Evolutionary conservation across 1,284 basidiomycete genomes (phyloP).

Genomic region (Gomphus bonarii): DNA sequence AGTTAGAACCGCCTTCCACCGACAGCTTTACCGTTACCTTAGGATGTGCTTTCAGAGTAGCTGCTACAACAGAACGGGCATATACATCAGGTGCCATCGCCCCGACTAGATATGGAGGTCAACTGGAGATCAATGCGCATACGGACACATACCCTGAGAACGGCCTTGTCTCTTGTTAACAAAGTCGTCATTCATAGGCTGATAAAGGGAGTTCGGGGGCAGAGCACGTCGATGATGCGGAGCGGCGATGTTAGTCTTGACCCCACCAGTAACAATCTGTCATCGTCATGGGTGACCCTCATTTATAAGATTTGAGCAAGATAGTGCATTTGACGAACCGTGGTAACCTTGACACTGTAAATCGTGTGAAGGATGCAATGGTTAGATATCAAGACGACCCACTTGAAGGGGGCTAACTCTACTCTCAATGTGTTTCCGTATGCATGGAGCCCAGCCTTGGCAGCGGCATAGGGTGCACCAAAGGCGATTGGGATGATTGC

Average conservation of each 20-base stretch:
- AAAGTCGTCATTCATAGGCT: constrained; percentile 18
- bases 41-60: constrained; percentile 17
- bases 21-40: neutral
- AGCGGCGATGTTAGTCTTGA: constrained; percentile 20
- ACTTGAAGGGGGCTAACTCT: constrained; percentile 10
- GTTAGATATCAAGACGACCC: neutral
- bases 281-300: neutral
- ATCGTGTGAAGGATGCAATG: neutral
- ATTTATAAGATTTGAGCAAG: neutral
- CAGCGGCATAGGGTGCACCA: constrained; percentile 8
- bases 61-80: constrained; percentile 20
- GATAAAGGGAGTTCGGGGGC: constrained; percentile 21
- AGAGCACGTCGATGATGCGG: constrained; percentile 10
- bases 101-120: constrained; percentile 11
- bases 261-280: constrained; percentile 23
- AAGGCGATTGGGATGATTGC: constrained; percentile 6
- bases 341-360: constrained; percentile 23
- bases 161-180: constrained; percentile 1
- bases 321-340: constrained; percentile 12
- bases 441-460: constrained; percentile 10
- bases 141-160: constrained; percentile 9
- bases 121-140: neutral
- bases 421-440: constrained; percentile 10
- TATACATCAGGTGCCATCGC: constrained; percentile 17
- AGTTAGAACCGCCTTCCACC: neutral